Base-by-base conservation (phyloP, 495 filamentous ascomycete species). In the Pyronema domesticum region DNA sequence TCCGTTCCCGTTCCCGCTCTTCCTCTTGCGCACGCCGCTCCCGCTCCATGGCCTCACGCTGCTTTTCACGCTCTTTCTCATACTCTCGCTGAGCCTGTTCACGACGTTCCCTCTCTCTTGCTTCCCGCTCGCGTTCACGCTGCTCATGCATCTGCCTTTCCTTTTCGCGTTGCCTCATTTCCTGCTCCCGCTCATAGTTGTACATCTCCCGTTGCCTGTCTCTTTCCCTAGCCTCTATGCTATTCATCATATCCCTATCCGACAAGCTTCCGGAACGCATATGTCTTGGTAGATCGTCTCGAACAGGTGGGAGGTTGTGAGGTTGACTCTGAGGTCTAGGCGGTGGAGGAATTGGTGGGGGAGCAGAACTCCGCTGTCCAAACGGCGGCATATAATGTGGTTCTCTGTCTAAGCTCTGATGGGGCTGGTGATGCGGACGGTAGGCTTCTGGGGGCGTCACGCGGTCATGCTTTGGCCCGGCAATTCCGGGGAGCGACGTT, bases 371-470 rank as follows among this genome's bases (percentile, higher is more conserved):
- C 47, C 19, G 35, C 18, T 43, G 50, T 9, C 37, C 50, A 19
- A 14, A 53, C 34, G n/a, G 19, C 50, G 50, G 23, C 23, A 11
- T 33, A 9, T 59, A 51, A 11, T 43, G 50, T 5, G 59, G 40
- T 13, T 64, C 61, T 43, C 61, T 53, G 15, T 63, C 59, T 14
- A 59, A 35, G 68, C 68, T 9, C 67, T 67, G 53, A 55, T 66
- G 50, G 57, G 62, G 48, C 66, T 57, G 65, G 45, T 75, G 73
- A 23, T 77, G 75, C 4, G 74, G 73, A 17, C 75, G 69, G 64
- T 76, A 79, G 57, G 72, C 70, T 35, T 74, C 64, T 53, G 76
- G 76, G 15, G 74, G 76, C 1, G 76, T 77, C 8, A 67, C 66
- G 57, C 61, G 57, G 46, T 43, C 63, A 9, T 43, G 51, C 53